A percentile compares a stretch with the other conserved stretches of the same genome.
phyloP scores from a whole-genome alignment of 495 filamentous ascomycete genomes.

The Recurvomyces mirabilis region DNA sequence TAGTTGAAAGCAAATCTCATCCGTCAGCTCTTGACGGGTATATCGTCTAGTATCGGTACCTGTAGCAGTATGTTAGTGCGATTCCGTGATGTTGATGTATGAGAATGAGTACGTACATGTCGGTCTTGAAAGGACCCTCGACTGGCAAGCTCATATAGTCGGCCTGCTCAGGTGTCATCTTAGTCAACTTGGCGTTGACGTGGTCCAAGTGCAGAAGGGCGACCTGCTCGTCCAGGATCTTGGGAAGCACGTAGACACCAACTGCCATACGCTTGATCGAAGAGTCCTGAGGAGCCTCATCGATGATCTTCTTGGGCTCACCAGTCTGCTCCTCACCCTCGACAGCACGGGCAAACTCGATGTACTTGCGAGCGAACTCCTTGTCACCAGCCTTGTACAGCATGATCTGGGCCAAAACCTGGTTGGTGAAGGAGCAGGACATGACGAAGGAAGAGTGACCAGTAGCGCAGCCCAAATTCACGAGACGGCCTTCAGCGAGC shows the following conservation, averaged over 20 bases:
- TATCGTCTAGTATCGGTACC: conserved; percentile 8
- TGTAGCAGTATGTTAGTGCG: too few relatives aligned
- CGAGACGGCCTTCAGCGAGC: conserved; percentile 93
- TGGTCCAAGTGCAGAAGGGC: conserved; percentile 85
- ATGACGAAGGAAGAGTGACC: conserved; percentile 99
- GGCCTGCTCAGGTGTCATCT: conserved; percentile 71
- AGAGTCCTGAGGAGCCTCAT: conserved; percentile 73
- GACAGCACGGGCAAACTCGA: conserved; percentile 84
- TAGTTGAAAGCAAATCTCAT: not conserved
- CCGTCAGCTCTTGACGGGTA: too few relatives aligned
- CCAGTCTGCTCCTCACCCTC: conserved; percentile 77
- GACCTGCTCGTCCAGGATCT: conserved; percentile 98
- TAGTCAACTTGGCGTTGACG: conserved; percentile 87
- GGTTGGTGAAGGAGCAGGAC: conserved; percentile 99
- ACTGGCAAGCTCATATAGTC: conserved; percentile 81
- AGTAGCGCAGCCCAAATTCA: conserved; percentile 97
- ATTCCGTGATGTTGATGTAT: not conserved
- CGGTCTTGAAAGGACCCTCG: conserved; percentile 90
- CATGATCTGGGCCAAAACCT: conserved; percentile 98
- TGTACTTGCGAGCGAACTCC: conserved; percentile 82
- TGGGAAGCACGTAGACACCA: conserved; percentile 93
- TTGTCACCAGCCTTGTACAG: conserved; percentile 86
- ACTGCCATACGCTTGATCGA: conserved; percentile 68
- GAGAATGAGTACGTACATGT: conserved; percentile 44
- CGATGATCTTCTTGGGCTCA: conserved; percentile 92